phyloP scores from a whole-genome alignment of 2,329 filamentous ascomycete genomes.

The Hypoxylon sp. region DNA sequence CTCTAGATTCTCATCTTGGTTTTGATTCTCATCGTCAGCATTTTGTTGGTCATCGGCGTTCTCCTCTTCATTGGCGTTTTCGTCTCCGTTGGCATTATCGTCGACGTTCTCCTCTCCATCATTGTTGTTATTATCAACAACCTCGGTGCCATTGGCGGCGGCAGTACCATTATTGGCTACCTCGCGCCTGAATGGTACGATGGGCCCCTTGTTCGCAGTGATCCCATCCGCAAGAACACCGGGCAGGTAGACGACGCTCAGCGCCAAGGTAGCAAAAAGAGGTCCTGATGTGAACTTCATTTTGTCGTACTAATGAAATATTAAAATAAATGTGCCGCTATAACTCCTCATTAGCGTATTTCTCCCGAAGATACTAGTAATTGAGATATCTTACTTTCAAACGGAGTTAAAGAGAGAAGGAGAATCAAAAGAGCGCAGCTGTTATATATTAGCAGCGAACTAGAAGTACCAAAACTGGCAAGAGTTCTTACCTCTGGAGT shows the following conservation, averaged over 20 bases:
- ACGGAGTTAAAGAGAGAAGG: conserved; percentile 44
- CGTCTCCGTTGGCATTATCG: conserved; percentile 27
- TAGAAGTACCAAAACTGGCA: not conserved
- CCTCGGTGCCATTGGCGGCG: conserved; percentile 40
- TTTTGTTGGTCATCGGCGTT: conserved; percentile 33
- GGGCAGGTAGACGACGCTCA: conserved; percentile 49
- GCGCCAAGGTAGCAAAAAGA: conserved; percentile 48
- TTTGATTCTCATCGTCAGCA: conserved; percentile 29
- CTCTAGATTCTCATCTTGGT: conserved; percentile 34
- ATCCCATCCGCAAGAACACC: conserved; percentile 37
- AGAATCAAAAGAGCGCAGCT: conserved; percentile 53
- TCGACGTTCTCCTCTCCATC: conserved; percentile 33
- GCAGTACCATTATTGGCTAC: conserved; percentile 38
- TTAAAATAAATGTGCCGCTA: conserved; percentile 41
- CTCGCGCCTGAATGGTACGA: conserved; percentile 30
- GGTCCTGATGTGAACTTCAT: conserved; percentile 49
- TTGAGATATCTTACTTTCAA: conserved; percentile 46
- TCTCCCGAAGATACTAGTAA: not conserved
- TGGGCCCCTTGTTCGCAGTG: conserved; percentile 25
- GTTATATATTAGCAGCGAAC: conserved; percentile 27
- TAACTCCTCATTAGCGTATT: conserved; percentile 11
- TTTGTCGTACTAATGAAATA: conserved; percentile 28
- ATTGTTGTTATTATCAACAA: conserved; percentile 26
- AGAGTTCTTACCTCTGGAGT: conserved; percentile 31
- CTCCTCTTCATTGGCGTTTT: conserved; percentile 23